These are phyloP conservation scores for Aspergillus terreus DNA, from an alignment of 2,329 filamentous ascomycete species.

Conservation along the genomic window DNA sequence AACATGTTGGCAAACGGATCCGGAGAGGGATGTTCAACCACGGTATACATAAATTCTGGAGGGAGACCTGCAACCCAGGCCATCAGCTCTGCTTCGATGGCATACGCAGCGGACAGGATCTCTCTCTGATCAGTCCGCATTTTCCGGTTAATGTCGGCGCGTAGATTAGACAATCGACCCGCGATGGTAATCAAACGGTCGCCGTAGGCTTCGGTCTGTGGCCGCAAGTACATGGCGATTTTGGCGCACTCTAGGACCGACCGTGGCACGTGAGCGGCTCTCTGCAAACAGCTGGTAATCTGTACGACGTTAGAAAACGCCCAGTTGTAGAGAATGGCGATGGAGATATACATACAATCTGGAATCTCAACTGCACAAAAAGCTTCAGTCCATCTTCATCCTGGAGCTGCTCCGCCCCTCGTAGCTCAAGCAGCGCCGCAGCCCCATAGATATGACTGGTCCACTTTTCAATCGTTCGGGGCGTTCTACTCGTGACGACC, in stretches of 20 bases:
- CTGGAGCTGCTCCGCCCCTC: slow-evolving; percentile 37
- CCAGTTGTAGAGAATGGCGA: not conserved
- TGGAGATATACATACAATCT: slow-evolving; percentile 44
- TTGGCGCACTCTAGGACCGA: slow-evolving; percentile 30
- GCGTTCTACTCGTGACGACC: slow-evolving; percentile 40
- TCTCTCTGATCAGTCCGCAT: slow-evolving; percentile 22
- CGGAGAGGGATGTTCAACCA: slow-evolving; percentile 17
- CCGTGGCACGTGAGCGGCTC: slow-evolving; percentile 25
- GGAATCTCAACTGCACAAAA: slow-evolving; percentile 55
- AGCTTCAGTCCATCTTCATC: slow-evolving; percentile 48
- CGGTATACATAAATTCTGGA: slow-evolving; percentile 25
- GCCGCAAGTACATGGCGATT: slow-evolving; percentile 26
- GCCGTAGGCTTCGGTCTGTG: slow-evolving; percentile 23
- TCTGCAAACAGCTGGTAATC: slow-evolving; percentile 37
- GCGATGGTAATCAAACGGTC: slow-evolving; percentile 28
- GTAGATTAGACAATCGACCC: slow-evolving; percentile 29
- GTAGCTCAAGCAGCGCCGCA: slow-evolving; percentile 52
- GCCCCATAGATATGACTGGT: slow-evolving; percentile 59
- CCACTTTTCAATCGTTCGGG: slow-evolving; percentile 49
- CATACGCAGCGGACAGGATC: slow-evolving; percentile 29
- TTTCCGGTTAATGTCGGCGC: slow-evolving; percentile 29
- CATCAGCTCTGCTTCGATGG: slow-evolving; percentile 32
- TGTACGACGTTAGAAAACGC: slow-evolving; percentile 12
- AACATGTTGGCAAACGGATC: slow-evolving; percentile 35
- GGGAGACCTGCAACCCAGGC: slow-evolving; percentile 28